Evolutionary conservation across 2,329 filamentous ascomycete species (phyloP), one percentile per base, ranked within the genome.

Genomic region (Beauveria medogensis): DNA sequence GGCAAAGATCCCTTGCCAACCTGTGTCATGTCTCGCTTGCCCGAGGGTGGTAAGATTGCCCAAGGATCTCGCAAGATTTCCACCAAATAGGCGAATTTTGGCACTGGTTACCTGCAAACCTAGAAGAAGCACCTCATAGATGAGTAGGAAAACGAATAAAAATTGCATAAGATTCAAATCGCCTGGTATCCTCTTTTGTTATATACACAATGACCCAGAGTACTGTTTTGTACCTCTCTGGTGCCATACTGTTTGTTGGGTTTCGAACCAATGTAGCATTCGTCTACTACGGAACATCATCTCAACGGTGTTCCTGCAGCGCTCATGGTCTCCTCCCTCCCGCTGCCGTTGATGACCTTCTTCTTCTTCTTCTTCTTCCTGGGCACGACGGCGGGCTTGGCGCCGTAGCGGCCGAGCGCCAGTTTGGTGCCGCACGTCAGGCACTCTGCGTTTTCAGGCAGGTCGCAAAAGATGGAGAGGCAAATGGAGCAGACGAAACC

Each of bases 401-500:
- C 80, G 22, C 90, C 90, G 68, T 92, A 92, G 62, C 83, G 83
- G 0, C 88, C 88, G n/a, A 92, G 75, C n/a, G 85, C 80, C 34
- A 96, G 78, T 68, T 85, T 84, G 3, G 89, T 93, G 2, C 89
- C 91, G 71, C 92, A 96, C 0, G 91, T 96, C 64, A 94, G 77
- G 72, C 92, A 96, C 65, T 87, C 83, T 2, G 84, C 85, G 56
- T 84, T 82, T 3, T 74, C 73, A 1, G 82, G 83, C 1, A 81
- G 73, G 67, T 84, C 79, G 75, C 92, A 96, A 72, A 96, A 96
- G 68, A 96, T 99, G 73, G 91, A 96, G 50, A 99, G 79, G 71
- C 94, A 99, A 67, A 99, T 92, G 63, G 91, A 96, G 78, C 94
- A 99, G 43, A 99, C 93, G 71, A 91, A 99, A 9, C 92, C 94